Evolutionary conservation across 441 rosid genomes (phyloP).

Genomic region (Euphorbia celastroides): DNA sequence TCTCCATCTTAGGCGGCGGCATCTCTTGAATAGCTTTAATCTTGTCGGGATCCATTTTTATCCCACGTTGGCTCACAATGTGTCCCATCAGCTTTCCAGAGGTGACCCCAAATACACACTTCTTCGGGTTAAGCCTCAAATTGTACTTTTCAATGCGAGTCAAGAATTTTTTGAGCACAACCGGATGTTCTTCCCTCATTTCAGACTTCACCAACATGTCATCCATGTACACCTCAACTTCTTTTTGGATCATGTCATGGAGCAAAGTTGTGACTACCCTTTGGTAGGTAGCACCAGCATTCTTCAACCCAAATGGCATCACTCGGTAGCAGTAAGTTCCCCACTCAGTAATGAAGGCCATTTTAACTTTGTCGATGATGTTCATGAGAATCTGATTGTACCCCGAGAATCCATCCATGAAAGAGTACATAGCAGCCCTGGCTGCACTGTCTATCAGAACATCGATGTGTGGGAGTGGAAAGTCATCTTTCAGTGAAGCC

Average conservation of each 20-base stretch:
- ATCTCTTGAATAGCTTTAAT: not conserved
- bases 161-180: not conserved
- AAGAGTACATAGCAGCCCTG: not conserved
- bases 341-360: not conserved
- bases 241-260: too few relatives aligned
- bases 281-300: too few relatives aligned
- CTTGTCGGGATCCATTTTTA: not conserved
- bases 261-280: too few relatives aligned
- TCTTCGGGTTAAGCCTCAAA: not conserved
- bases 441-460: too few relatives aligned
- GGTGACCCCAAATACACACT: not conserved
- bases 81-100: not conserved
- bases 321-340: too few relatives aligned
- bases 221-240: too few relatives aligned
- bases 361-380: not conserved
- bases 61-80: not conserved
- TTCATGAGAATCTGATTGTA: not conserved
- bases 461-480: too few relatives aligned
- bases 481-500: too few relatives aligned
- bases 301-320: too few relatives aligned
- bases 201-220: not conserved
- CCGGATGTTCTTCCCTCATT: not conserved
- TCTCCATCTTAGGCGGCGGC: not conserved
- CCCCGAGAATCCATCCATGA: too few relatives aligned
- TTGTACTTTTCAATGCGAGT: not conserved